phyloP scores from a whole-genome alignment of 192 early-diverging fungal species.

The Powellomyces hirtus region DNA sequence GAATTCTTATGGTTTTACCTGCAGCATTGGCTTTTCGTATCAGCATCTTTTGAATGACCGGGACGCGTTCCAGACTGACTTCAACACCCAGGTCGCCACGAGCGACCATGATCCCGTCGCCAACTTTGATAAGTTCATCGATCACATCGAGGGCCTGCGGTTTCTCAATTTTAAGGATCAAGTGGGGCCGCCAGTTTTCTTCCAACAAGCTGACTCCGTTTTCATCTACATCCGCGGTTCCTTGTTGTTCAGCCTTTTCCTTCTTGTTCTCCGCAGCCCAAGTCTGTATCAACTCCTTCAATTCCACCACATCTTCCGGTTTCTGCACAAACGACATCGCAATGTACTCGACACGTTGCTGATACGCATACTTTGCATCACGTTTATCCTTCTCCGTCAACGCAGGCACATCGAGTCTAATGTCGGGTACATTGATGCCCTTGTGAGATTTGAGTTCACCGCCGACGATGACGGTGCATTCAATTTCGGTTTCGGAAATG shows the following conservation, averaged over 20 bases:
- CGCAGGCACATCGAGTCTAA: slow-evolving; percentile 47
- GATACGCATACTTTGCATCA: slow-evolving; percentile 47
- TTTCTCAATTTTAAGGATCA: slow-evolving; percentile 60
- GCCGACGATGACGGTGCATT: slow-evolving; percentile 46
- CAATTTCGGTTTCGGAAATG: slow-evolving; percentile 40
- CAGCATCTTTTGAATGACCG: slow-evolving; percentile 56
- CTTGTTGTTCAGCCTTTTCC: slow-evolving; percentile 41
- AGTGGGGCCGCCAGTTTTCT: slow-evolving; percentile 46
- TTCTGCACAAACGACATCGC: slow-evolving; percentile 53
- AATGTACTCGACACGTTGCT: slow-evolving; percentile 49
- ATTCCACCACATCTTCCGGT: slow-evolving; percentile 46
- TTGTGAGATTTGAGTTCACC: slow-evolving; percentile 50
- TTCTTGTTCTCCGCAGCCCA: slow-evolving; percentile 27
- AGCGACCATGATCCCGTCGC: slow-evolving; percentile 62
- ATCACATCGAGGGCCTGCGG: slow-evolving; percentile 55
- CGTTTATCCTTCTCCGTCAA: slow-evolving; percentile 55
- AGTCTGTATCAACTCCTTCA: slow-evolving; percentile 40
- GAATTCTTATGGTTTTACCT: slow-evolving; percentile 16
- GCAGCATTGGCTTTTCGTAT: slow-evolving; percentile 53
- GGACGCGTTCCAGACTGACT: slow-evolving; percentile 48
- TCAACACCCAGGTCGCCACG: slow-evolving; percentile 60
- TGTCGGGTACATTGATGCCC: slow-evolving; percentile 59
- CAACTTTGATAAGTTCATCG: slow-evolving; percentile 49
- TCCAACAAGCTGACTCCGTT: neutral
- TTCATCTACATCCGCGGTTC: slow-evolving; percentile 38